A percentile compares a stretch with the other conserved stretches of the same genome.
Evolutionary conservation across 2,329 filamentous ascomycete genomes (phyloP).

Genomic region (Mollisiaceae sp.): DNA sequence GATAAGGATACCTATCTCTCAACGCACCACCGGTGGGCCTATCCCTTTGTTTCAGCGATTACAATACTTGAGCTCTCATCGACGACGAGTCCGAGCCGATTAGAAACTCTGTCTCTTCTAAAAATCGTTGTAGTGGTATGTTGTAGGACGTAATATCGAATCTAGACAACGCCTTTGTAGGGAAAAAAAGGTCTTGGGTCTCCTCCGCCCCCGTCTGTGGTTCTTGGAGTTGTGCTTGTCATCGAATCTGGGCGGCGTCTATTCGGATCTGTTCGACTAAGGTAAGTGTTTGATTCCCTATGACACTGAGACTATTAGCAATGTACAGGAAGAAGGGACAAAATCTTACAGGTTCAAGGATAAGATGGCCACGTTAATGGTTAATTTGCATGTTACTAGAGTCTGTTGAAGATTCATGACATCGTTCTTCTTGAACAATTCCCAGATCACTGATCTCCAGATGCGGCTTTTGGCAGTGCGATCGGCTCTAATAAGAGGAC

Average conservation of each 20-base stretch:
- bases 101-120: constrained; percentile 3
- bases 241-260: background rate
- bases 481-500: background rate
- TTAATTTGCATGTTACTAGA: constrained; percentile 8
- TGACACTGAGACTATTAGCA: background rate
- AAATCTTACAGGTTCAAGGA: constrained; percentile 9
- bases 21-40: background rate
- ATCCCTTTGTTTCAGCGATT: background rate
- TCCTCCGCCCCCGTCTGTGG: background rate
- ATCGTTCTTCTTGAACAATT: constrained; percentile 8
- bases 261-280: background rate
- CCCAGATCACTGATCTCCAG: background rate
- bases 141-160: background rate
- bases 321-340: background rate
- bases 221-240: background rate
- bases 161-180: background rate
- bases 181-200: background rate
- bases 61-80: background rate
- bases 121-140: background rate
- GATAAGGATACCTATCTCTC: too few species aligned
- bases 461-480: background rate
- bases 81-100: constrained; percentile 1
- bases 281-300: constrained; percentile 2
- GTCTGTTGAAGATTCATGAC: constrained; percentile 11
- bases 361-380: constrained; percentile 7